phyloP scores from a whole-genome alignment of 2,329 filamentous ascomycete species.

The Fusarium siculi region DNA sequence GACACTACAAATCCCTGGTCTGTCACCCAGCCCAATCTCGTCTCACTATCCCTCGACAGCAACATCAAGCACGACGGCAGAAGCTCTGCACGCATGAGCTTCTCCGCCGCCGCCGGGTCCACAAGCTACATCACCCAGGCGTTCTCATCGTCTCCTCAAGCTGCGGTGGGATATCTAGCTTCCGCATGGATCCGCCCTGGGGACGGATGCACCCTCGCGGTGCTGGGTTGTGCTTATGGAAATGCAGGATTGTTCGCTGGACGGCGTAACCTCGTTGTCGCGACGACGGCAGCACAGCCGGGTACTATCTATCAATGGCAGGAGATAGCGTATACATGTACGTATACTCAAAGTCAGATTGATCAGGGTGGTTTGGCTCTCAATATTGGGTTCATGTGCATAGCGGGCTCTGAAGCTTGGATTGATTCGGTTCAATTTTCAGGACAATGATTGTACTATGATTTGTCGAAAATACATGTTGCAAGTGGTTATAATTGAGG shows the following conservation, averaged over 20 bases:
- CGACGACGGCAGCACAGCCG: not conserved
- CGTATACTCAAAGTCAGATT: not conserved
- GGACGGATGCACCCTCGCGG: not conserved
- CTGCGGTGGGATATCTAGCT: not conserved
- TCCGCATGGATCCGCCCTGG: not conserved
- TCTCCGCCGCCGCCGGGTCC: not conserved
- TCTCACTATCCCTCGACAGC: not conserved
- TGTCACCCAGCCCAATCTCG: not conserved
- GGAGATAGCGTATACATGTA: not conserved
- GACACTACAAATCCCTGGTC: not conserved
- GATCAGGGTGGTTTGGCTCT: not conserved
- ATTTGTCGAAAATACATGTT: not conserved
- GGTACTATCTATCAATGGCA: not conserved
- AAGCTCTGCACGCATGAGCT: not conserved
- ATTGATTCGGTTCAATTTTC: not conserved
- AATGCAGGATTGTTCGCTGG: not conserved
- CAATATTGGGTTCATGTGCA: not conserved
- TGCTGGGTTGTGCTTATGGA: not conserved
- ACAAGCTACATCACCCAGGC: not conserved
- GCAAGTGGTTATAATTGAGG: too few species aligned
- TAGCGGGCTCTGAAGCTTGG: not conserved
- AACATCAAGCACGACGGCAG: not conserved
- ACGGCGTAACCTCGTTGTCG: not conserved
- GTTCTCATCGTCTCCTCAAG: too few species aligned
- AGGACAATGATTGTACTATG: accelerated